Conservation (phyloP, 805 yeast species). For the Wickerhamomyces alni region DNA sequence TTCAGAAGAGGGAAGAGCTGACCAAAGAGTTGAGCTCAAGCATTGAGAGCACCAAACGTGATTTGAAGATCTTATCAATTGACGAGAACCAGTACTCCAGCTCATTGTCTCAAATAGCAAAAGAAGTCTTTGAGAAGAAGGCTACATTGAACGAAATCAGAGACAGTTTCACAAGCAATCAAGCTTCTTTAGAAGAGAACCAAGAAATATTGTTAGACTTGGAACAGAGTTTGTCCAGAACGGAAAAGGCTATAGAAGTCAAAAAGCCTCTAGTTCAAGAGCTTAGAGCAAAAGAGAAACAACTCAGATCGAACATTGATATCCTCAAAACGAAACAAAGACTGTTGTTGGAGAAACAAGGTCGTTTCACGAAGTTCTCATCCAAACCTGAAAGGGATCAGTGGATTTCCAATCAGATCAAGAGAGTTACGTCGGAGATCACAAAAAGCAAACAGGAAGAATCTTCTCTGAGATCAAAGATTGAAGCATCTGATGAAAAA, state of each 20-base stretch:
- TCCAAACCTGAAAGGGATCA: conserved; percentile 52
- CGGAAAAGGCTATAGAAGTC: conserved; percentile 30
- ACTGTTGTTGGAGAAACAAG: conserved; percentile 61
- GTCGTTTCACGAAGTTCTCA: conserved; percentile 55
- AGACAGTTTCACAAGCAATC: conserved; percentile 31
- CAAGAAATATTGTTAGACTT: conserved; percentile 16
- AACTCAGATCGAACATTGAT: conserved; percentile 32
- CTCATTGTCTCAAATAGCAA: conserved; percentile 44
- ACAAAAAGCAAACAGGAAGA: neutral
- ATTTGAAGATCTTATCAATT: conserved; percentile 44
- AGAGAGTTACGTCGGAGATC: neutral
- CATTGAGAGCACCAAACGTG: conserved; percentile 40
- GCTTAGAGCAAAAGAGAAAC: conserved; percentile 34
- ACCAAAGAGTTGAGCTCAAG: conserved; percentile 39
- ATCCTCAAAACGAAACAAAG: conserved; percentile 49
- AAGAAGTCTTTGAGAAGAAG: conserved; percentile 42
- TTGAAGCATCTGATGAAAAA: conserved; percentile 25
- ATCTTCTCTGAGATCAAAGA: conserved; percentile 30
- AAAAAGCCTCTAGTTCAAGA: conserved; percentile 36
- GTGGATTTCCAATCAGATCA: conserved; percentile 41
- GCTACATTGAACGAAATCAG: conserved; percentile 34
- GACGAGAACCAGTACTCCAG: conserved; percentile 51
- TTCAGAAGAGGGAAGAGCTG: conserved; percentile 54
- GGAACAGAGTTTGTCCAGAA: conserved; percentile 23
- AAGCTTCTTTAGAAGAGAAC: conserved; percentile 24